These are phyloP conservation scores for Globisporangium nodosum DNA, from an alignment of 352 stramenopile species.

Conservation along the genomic window DNA sequence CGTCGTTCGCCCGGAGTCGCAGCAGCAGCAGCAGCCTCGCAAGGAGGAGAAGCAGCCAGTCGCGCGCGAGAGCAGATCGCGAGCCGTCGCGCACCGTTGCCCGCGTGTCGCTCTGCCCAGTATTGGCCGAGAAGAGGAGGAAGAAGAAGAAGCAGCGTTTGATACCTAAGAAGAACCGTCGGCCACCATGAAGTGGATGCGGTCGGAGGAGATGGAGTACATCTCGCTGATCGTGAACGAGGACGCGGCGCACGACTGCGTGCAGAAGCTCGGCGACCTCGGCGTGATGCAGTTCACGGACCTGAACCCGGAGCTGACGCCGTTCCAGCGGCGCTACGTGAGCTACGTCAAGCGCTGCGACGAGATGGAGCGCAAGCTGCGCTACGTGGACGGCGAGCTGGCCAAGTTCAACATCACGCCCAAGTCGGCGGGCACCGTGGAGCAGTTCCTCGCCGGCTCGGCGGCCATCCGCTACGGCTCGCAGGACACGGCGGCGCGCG, in stretches of 20 bases:
- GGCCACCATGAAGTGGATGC: conserved; percentile 92
- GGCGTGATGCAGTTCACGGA: conserved; percentile 99
- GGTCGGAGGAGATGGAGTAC: conserved; percentile 99
- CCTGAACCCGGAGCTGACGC: conserved; percentile 97
- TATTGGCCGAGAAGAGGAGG: too few species aligned
- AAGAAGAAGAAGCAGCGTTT: too few species aligned
- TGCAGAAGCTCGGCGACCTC: conserved; percentile 95
- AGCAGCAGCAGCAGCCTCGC: too few species aligned
- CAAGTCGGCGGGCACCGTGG: conserved; percentile 62
- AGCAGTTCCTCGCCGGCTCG: conserved; percentile 72
- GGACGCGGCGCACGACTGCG: conserved; percentile 95
- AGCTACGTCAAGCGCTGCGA: conserved; percentile 98
- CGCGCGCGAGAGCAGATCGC: too few species aligned
- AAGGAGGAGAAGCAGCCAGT: too few species aligned
- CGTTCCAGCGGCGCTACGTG: conserved; percentile 98
- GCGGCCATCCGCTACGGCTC: conserved; percentile 74
- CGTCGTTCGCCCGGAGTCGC: too few species aligned
- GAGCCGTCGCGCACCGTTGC: too few species aligned
- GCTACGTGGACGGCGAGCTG: conserved; percentile 94
- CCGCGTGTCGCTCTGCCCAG: too few species aligned
- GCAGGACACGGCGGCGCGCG: conserved; percentile 70
- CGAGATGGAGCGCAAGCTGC: conserved; percentile 98
- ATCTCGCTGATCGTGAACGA: conserved; percentile 99
- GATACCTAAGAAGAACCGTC: too few species aligned
- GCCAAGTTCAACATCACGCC: conserved; percentile 90